Evolutionary conservation across 306 rosid species (phyloP).

Genomic region (Rosa persica): DNA sequence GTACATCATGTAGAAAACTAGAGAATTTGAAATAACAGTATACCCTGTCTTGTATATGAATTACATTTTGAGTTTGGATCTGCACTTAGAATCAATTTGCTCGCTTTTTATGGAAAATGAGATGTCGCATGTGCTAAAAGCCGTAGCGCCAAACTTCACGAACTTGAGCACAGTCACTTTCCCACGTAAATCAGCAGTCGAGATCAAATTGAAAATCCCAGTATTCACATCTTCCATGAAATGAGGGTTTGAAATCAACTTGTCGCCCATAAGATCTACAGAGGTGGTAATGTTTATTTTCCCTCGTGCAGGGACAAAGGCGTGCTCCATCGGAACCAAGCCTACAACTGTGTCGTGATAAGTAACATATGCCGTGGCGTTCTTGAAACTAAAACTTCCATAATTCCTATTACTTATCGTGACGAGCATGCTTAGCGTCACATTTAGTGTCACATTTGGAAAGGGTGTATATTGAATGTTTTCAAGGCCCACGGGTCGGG

Average conservation of each 20-base stretch:
- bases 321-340: slow-evolving; percentile 12
- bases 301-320: slow-evolving; percentile 16
- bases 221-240: slow-evolving; percentile 4
- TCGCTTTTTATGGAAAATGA: slow-evolving; percentile 15
- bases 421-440: slow-evolving; percentile 35
- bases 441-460: slow-evolving; percentile 4
- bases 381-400: slow-evolving; percentile 20
- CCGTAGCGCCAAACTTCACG: slow-evolving; percentile 38
- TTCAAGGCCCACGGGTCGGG: slow-evolving; percentile 30
- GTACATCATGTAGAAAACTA: not conserved
- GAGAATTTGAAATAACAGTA: not conserved
- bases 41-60: not conserved
- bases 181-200: slow-evolving; percentile 37
- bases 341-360: slow-evolving; percentile 16
- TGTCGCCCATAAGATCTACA: slow-evolving; percentile 8
- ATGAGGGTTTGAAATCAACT: not conserved
- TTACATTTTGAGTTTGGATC: slow-evolving; percentile 38
- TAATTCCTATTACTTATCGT: slow-evolving; percentile 33
- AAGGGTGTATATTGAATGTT: slow-evolving; percentile 1
- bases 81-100: slow-evolving; percentile 33
- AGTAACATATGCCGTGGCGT: slow-evolving; percentile 5
- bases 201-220: slow-evolving; percentile 38
- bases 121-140: slow-evolving; percentile 35
- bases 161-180: slow-evolving; percentile 39
- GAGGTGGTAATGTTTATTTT: slow-evolving; percentile 10